Evolutionary conservation across 495 filamentous ascomycete genomes (phyloP).

Genomic region (Xanthoparmelia taractica): DNA sequence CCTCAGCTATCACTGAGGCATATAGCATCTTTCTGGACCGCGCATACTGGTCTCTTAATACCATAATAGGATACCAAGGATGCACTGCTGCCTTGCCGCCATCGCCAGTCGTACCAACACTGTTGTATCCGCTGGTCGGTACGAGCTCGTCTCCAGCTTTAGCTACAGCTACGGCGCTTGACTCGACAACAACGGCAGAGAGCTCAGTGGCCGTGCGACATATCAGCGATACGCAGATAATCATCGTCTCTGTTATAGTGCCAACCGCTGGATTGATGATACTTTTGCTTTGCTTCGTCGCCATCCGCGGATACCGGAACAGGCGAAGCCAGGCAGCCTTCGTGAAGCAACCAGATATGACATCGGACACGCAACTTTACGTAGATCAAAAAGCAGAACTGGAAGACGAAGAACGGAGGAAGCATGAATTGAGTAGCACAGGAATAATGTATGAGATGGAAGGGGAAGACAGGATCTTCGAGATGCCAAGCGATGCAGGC

Average conservation of each 20-base stretch:
- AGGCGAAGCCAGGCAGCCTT: not conserved
- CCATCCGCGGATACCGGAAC: not conserved
- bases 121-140: too few relatives aligned
- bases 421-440: not conserved
- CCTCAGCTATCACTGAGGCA: too few relatives aligned
- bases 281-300: not conserved
- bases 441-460: not conserved
- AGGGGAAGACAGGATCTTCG: not conserved
- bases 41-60: not conserved
- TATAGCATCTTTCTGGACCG: not conserved
- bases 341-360: not conserved
- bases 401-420: constrained; percentile 2
- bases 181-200: not conserved
- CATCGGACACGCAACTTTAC: not conserved
- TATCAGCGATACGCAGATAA: not conserved
- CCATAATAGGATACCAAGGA: not conserved
- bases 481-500: not conserved
- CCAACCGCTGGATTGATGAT: not conserved
- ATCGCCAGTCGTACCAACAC: not conserved
- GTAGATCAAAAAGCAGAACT: constrained; percentile 8
- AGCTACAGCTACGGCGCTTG: not conserved
- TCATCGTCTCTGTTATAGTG: not conserved
- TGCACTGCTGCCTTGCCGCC: not conserved
- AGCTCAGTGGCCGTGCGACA: not conserved
- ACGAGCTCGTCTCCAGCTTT: too few relatives aligned